Evolutionary conservation across 305 asterid genomes (phyloP), one percentile per base, ranked within the genome.

Genomic region (Solanum aculeatissimum): DNA sequence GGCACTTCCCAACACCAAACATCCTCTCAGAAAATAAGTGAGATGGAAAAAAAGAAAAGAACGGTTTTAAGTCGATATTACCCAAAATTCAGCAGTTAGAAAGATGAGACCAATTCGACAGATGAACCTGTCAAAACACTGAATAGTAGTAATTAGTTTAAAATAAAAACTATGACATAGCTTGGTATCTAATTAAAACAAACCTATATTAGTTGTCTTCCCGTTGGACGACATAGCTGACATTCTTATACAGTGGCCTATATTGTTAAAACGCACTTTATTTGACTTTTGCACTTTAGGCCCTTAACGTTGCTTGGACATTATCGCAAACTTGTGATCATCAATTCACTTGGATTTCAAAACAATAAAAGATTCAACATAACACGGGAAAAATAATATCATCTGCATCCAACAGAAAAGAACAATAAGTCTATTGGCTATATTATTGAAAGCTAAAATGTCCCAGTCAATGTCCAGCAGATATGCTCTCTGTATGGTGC

Each of bases 391-490:
- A 72, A 16, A 49, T 19, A 16, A 27, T 5, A 11, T 49, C 82
- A 27, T 25, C 9, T 15, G 16, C 82, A 75, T 75, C 19, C 63
- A 49, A 75, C 27, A 49, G 63, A 75, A 16, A 32, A 27, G 81
- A 74, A 12, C 29, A 14, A n/a, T n/a, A 84, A 68, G 86, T 80
- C 40, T 29, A 63, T 8, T 47, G 43, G 70, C 54, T 18, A 84
- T 43, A 63, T 85, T 87, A 87, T 87, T 84, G 71, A 10, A 57
- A 77, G 63, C 14, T 45, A 82, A 57, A 49, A 47, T 54, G 49
- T 74, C 60, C 42, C 62, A 54, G 35, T 54, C 72, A 43, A 65
- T 84, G 43, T 80, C 82, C 86, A 51, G 16, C 15, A 35, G 32
- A 13, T 32, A 29, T 40, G 72, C 71, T 49, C 32, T 54, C 75